Conservation (phyloP, 345 rosid species). For the Camelina hispida region DNA sequence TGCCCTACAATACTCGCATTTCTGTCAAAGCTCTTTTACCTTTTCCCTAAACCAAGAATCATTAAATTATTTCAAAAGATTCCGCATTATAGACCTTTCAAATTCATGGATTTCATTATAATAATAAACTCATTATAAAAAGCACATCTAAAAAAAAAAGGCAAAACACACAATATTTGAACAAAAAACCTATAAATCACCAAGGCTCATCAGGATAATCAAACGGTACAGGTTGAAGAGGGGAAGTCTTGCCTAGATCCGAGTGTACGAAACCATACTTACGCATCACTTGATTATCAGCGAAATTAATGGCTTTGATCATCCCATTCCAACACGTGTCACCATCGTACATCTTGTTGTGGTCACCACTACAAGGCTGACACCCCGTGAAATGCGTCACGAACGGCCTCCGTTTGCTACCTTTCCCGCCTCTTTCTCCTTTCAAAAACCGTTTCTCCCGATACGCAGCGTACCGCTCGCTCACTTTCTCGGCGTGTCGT, state of each 20-base stretch:
- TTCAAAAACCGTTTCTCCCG: constrained; percentile 60
- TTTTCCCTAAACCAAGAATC: not conserved
- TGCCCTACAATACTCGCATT: constrained; percentile 12
- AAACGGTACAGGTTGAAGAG: constrained; percentile 64
- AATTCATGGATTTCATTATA: constrained; percentile 20
- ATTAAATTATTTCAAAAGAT: constrained; percentile 28
- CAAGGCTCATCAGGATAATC: constrained; percentile 88
- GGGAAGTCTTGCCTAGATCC: constrained; percentile 60
- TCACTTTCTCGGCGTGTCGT: constrained; percentile 91
- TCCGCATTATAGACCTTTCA: constrained; percentile 16
- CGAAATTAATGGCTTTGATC: constrained; percentile 88
- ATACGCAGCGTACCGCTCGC: constrained; percentile 66
- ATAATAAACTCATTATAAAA: constrained; percentile 21
- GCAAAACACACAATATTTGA: not conserved
- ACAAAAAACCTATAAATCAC: constrained; percentile 37
- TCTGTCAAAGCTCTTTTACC: not conserved
- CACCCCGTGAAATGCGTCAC: constrained; percentile 95
- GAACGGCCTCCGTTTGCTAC: constrained; percentile 78
- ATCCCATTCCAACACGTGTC: constrained; percentile 79
- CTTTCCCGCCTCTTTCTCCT: constrained; percentile 59
- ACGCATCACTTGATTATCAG: constrained; percentile 91
- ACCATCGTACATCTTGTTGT: constrained; percentile 73
- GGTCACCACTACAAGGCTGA: constrained; percentile 92
- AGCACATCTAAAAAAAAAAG: constrained; percentile 17
- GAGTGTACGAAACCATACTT: constrained; percentile 80